Evolutionary conservation across 306 rosid species (phyloP), one percentile per base, ranked within the genome.

Genomic region (Betula pendula): DNA sequence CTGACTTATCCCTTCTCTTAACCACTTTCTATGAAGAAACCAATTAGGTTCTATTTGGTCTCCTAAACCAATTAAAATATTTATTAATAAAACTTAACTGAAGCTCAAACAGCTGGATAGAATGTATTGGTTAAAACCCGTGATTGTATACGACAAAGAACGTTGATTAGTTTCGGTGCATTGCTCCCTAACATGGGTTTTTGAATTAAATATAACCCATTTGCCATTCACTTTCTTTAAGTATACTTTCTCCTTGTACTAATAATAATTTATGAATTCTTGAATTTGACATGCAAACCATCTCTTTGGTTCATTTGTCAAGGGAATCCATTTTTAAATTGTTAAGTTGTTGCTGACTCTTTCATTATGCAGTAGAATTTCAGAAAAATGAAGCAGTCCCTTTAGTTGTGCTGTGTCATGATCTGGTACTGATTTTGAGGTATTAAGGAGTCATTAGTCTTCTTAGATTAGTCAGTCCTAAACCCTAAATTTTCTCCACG

Each of bases 181-280:
- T 24, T 84, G 88, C 85, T 82, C 81, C 89, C 93, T 88, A 77
- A 88, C 91, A 88, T 75, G 89, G 85, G 77, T 81, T 70, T 87
- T 83, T 71, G 8, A 70, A 78, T 77, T 84, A 81, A 83, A 77
- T 69, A 81, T 69, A 19, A 25, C 72, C 75, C 77, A 45, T 71
- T 80, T 75, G 20, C 66, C 70, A 40, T 75, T 42, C 67, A 76
- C 51, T 72, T 56, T 6, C 29, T 17, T 35, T 73, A 48, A 5
- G 45, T 82, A 33, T 56, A 15, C 13, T 10, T 14, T 29, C 69
- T 75, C 66, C 43, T 75, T 71, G 27, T 72, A 71, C 79, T 52
- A 22, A 48, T 45, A 16, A 42, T 38, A 15, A 33, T 73, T 58
- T 67, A 71, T 67, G 68, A 81, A 72, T 76, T 81, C 65, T 68